These are phyloP conservation scores for Metschnikowia drakensbergensis DNA, from an alignment of 805 yeast species.

Conservation along the genomic window DNA sequence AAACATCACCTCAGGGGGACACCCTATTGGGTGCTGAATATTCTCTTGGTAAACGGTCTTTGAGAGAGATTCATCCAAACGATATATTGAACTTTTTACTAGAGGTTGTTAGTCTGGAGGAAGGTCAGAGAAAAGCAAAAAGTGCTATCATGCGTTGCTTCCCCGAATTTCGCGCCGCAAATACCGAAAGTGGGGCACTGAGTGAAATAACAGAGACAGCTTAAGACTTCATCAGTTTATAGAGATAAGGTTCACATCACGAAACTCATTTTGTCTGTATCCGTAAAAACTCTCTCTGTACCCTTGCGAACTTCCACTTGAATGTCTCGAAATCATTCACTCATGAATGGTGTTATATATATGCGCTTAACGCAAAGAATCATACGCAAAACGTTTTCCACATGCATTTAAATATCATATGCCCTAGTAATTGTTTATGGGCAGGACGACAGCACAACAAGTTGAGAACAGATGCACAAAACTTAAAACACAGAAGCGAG, in stretches of 20 bases:
- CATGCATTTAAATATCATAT: neutral
- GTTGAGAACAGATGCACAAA: neutral
- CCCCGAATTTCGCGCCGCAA: conserved; percentile 7
- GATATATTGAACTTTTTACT: conserved; percentile 26
- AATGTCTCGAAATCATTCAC: neutral
- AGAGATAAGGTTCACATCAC: neutral
- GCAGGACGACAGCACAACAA: neutral
- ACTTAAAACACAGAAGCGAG: neutral
- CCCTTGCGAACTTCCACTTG: neutral
- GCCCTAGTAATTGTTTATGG: neutral
- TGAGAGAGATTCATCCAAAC: conserved; percentile 31
- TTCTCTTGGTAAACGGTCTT: conserved; percentile 30
- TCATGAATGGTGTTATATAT: too few relatives aligned
- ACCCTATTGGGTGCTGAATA: conserved; percentile 20
- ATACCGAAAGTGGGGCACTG: conserved; percentile 9
- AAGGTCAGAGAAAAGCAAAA: conserved; percentile 22
- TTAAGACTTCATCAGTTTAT: conserved; percentile 10
- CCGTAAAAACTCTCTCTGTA: too few relatives aligned
- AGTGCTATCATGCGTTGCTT: conserved; percentile 21
- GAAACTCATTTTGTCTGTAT: neutral
- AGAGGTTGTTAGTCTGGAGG: conserved; percentile 16
- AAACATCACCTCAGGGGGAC: conserved; percentile 14
- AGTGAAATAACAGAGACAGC: conserved; percentile 23
- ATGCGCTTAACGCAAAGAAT: neutral
- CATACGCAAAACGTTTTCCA: conserved; percentile 2